These are phyloP conservation scores for Zasmidium citrigriseum DNA, from an alignment of 2,329 filamentous ascomycete genomes.

Conservation along the genomic window DNA sequence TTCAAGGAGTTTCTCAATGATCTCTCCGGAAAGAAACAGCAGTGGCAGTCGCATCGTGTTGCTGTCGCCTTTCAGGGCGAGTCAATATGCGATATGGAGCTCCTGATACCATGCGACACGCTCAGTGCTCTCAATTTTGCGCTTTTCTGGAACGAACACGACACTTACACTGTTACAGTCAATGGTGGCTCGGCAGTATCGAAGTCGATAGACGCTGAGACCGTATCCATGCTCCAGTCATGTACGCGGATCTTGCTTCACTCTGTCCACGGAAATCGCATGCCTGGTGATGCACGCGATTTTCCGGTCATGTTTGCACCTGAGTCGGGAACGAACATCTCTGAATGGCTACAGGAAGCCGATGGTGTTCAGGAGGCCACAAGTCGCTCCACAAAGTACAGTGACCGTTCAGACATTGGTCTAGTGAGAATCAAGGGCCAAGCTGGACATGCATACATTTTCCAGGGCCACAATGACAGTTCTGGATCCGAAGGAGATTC, in stretches of 20 bases:
- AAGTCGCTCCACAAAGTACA: not conserved
- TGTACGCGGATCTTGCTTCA: conserved; percentile 10
- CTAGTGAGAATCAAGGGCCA: conserved; percentile 20
- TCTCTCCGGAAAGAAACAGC: not conserved
- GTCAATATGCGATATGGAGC: conserved; percentile 11
- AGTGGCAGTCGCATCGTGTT: conserved; percentile 10
- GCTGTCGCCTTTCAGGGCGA: conserved; percentile 3
- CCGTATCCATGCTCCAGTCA: not conserved
- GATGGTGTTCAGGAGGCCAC: not conserved
- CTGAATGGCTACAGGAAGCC: conserved; percentile 6
- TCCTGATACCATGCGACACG: conserved; percentile 24
- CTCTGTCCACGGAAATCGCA: conserved; percentile 12
- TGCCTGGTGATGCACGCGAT: conserved; percentile 8
- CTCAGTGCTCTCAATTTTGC: conserved; percentile 11
- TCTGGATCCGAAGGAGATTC: not conserved
- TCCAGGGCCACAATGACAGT: conserved; percentile 7
- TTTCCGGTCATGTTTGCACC: conserved; percentile 19
- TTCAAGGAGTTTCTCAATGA: conserved; percentile 11
- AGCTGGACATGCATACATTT: conserved; percentile 19
- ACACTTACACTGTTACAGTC: conserved; percentile 18
- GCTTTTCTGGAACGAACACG: conserved; percentile 29
- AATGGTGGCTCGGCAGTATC: not conserved
- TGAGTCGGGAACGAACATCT: not conserved
- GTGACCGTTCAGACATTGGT: conserved; percentile 9
- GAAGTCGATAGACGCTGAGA: not conserved